These are phyloP conservation scores for Bipolaris gigantea DNA, from an alignment of 2,329 filamentous ascomycete species.

Conservation along the genomic window DNA sequence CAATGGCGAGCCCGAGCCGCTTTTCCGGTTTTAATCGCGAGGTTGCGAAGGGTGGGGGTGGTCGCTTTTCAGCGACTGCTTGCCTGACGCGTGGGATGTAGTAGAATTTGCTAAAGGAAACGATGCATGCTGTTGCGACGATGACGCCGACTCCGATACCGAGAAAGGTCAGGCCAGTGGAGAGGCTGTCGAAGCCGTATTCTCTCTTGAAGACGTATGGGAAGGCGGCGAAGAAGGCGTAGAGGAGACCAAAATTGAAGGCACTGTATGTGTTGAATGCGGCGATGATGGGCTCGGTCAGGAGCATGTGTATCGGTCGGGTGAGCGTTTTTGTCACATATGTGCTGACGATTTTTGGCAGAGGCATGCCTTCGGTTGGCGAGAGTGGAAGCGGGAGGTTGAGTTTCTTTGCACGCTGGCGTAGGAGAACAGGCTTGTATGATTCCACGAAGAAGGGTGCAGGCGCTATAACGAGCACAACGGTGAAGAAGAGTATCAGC, in stretches of 20 bases:
- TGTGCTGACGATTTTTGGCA: constrained; percentile 2
- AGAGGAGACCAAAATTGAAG: constrained; percentile 31
- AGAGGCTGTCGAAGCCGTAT: constrained; percentile 16
- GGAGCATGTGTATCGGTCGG: constrained; percentile 52
- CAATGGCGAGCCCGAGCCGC: constrained; percentile 39
- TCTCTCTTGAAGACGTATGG: constrained; percentile 24
- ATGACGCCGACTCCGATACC: constrained; percentile 9
- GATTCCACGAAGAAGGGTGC: constrained; percentile 55
- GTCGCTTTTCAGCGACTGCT: background rate
- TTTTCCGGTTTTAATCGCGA: constrained; percentile 32
- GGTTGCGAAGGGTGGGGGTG: constrained; percentile 11
- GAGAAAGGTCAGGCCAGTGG: constrained; percentile 12
- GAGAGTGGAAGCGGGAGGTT: constrained; percentile 3
- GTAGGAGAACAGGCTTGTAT: constrained; percentile 53
- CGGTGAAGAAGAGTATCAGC: constrained; percentile 46
- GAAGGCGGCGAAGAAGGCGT: constrained; percentile 29
- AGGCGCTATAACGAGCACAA: constrained; percentile 34
- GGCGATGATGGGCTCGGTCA: constrained; percentile 31
- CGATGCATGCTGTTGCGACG: constrained; percentile 1
- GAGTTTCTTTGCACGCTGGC: constrained; percentile 33
- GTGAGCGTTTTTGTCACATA: constrained; percentile 38
- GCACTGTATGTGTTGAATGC: constrained; percentile 23
- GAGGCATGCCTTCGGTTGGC: constrained; percentile 10
- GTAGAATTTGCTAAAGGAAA: constrained; percentile 6
- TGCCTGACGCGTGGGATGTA: constrained; percentile 3